Base-by-base conservation (phyloP, 768 basidiomycete species). In the Amanita jacksonii region DNA sequence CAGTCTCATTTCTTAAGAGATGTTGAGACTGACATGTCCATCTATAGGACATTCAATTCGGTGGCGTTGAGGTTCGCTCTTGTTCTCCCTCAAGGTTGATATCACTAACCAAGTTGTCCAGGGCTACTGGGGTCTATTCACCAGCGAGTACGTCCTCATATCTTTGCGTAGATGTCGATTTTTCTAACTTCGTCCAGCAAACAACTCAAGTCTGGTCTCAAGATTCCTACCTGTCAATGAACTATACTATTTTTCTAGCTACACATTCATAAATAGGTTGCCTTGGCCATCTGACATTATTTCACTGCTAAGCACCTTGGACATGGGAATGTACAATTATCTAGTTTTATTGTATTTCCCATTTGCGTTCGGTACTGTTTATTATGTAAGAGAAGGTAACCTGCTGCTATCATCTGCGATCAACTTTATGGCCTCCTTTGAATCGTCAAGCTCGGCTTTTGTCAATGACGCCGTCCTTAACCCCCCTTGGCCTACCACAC, bases 401-500 rank as follows among this genome's bases (percentile, higher is more conserved):
- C 0, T 19, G n/a, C 25, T 28, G 13, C 31, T 24, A 8, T 3
- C 15, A 16, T 16, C 24, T 30, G 18, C 6, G n/a, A 10, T 45
- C 24, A 45, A 35, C 37, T 19, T 27, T 18, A 44, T 40, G 42
- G 22, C 39, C 46, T 82, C 85, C 79, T 82, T 76, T 57, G 86
- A 88, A 19, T 72, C 75, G 5, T 66, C 64, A 33, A 62, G 69
- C 47, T 62, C 69, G 39, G 28, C 18, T 3, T 82, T 79, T 52
- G 75, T 71, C 19, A 77, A 72, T 45, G 70, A 67, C 10, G 54
- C 57, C 35, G 58, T 68, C 46, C 68, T 73, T 23, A 55, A 62
- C 12, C 67, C 85, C 19, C 77, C 83, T 25, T 90, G 87, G 87
- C 85, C 85, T 1, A 82, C 86, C 7, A 85, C 83, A 5, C 86